Evolutionary conservation across 768 basidiomycete genomes (phyloP), one percentile per base, ranked within the genome.

Genomic region (Suillus clintonianus): DNA sequence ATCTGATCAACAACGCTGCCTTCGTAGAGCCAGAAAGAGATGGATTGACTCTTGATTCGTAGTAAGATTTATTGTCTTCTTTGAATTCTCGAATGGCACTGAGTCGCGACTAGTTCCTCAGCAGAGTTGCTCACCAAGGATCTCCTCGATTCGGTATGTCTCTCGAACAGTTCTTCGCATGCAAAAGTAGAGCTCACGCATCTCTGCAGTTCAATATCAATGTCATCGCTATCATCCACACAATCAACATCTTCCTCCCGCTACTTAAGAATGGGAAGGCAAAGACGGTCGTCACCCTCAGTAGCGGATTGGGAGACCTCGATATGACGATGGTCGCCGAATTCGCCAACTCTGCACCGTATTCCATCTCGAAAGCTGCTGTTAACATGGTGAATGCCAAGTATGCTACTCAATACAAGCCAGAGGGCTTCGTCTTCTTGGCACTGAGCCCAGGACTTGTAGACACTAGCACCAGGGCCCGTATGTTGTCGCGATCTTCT

Each of bases 231-330:
- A 70, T 73, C 22, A 69, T 79, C 17, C 70, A 72, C 64, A 74
- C 77, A 13, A 77, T 71, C 63, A 77, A 78, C 67, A 69, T 69
- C 5, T 79, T 82, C 72, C 72, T 82, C 8, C 80, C 81, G 13
- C 71, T 82, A 24, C 68, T 82, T 45, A 66, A 65, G 39, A 66
- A 69, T 4, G 72, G 78, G 11, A 22, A 68, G n/a, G 47, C 62
- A 24, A 78, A 80, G 70, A 79, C 77, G 62, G 76, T 81, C 50
- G 65, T 80, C 65, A 68, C 73, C 1, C 4, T 56, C 37, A 27
- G 66, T 62, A 71, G 67, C 27, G 78, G 74, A 42, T 37, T 76
- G 17, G 78, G 65, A 15, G 77, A 76, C 65, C 50, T 62, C 3
- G 76, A 75, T 3, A 36, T 75, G 22, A 70, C 67, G 3, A 48